A percentile compares a stretch with the other conserved stretches of the same genome.
These are phyloP conservation scores for Jaenimonas drosophilae DNA, from an alignment of 208 protist genomes.

Conservation along the genomic window DNA sequence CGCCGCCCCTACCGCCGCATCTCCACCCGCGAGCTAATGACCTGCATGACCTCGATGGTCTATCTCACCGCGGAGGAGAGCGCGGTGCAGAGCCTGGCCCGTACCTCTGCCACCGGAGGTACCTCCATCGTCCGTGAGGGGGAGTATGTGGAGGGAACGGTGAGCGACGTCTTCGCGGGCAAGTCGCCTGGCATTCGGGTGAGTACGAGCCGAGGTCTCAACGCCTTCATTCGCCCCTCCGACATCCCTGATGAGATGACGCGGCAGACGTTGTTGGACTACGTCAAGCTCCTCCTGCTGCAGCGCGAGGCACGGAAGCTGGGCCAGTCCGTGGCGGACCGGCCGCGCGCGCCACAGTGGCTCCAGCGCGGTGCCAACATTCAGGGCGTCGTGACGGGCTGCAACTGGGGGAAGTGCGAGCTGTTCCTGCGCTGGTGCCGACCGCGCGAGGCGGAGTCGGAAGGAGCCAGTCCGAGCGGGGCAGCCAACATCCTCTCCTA, in stretches of 20 bases:
- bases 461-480: slow-evolving; percentile 3
- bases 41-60: slow-evolving; percentile 45
- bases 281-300: slow-evolving; percentile 24
- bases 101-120: background rate
- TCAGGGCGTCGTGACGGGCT: slow-evolving; percentile 54
- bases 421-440: slow-evolving; percentile 64
- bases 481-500: slow-evolving; percentile 20
- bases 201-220: slow-evolving; percentile 47
- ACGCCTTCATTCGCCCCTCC: slow-evolving; percentile 43
- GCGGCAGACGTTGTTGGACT: slow-evolving; percentile 36
- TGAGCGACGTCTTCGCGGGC: slow-evolving; percentile 38
- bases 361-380: slow-evolving; percentile 53
- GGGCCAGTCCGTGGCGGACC: slow-evolving; percentile 1
- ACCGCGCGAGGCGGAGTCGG: slow-evolving; percentile 13
- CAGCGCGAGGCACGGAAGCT: slow-evolving; percentile 9
- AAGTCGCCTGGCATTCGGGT: slow-evolving; percentile 35
- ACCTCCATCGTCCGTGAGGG: slow-evolving; percentile 33
- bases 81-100: slow-evolving; percentile 2
- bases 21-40: slow-evolving; percentile 58
- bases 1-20: slow-evolving; percentile 66
- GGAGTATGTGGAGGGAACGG: slow-evolving; percentile 53
- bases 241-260: slow-evolving; percentile 48
- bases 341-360: slow-evolving; percentile 21
- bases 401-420: slow-evolving; percentile 61
- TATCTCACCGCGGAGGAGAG: slow-evolving; percentile 27